These are phyloP conservation scores for Erigeron canadensis DNA, from an alignment of 129 eudicot genomes.

Conservation along the genomic window DNA sequence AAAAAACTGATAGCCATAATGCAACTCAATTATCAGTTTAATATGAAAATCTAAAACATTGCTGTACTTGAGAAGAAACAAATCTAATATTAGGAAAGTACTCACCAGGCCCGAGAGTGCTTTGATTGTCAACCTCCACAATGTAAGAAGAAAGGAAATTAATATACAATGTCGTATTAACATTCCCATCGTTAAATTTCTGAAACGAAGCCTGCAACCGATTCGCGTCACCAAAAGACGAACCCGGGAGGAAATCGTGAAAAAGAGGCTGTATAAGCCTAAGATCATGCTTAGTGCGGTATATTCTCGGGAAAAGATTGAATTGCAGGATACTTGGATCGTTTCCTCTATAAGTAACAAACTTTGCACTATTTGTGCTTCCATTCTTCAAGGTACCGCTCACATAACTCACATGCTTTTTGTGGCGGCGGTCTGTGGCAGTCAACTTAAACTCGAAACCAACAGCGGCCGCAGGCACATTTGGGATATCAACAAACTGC, in stretches of 20 bases:
- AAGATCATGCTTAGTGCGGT: constrained; percentile 61
- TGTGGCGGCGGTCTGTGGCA: constrained; percentile 50
- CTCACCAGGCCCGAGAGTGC: constrained; percentile 90
- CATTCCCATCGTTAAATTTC: constrained; percentile 57
- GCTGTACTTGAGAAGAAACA: too few relatives aligned
- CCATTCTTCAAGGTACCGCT: constrained; percentile 70
- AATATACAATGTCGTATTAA: constrained; percentile 65
- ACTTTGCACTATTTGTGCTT: constrained; percentile 49
- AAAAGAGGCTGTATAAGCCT: constrained; percentile 92
- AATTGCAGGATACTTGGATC: constrained; percentile 72
- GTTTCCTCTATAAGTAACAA: constrained; percentile 73
- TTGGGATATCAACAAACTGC: constrained; percentile 85
- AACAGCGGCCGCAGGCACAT: constrained; percentile 75
- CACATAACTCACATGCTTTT: constrained; percentile 71
- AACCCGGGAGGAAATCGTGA: constrained; percentile 93
- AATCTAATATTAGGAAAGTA: constrained; percentile 14
- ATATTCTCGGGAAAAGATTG: constrained; percentile 80
- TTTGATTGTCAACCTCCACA: constrained; percentile 79
- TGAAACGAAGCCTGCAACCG: constrained; percentile 71
- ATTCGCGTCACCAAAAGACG: constrained; percentile 54
- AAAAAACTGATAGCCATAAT: too few relatives aligned
- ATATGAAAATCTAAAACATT: too few relatives aligned
- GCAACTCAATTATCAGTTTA: too few relatives aligned
- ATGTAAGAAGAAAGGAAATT: constrained; percentile 75
- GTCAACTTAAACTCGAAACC: constrained; percentile 89